These are phyloP conservation scores for Debaryomyces robertsiae DNA, from an alignment of 1,139 yeast species.

Conservation along the genomic window DNA sequence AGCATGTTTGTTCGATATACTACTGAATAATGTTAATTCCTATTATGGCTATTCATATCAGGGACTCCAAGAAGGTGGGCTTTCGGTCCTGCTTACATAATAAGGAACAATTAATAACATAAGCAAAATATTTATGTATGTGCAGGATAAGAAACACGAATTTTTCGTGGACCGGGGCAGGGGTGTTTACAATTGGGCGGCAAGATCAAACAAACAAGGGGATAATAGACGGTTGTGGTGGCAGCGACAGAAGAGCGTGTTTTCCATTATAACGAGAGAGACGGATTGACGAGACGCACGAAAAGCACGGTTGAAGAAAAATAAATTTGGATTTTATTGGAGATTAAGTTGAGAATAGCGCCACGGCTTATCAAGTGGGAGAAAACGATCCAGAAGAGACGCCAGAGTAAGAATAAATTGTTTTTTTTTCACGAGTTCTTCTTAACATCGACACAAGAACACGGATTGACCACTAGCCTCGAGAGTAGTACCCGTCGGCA, in stretches of 20 bases:
- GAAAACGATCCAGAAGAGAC: conserved; percentile 1
- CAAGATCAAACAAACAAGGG: conserved; percentile 7
- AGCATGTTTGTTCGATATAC: conserved; percentile 29
- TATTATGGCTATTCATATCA: background rate
- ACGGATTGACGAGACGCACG: conserved; percentile 2
- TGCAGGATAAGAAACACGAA: conserved; percentile 8
- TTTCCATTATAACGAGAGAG: conserved; percentile 1
- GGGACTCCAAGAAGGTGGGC: background rate
- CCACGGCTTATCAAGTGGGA: conserved; percentile 9
- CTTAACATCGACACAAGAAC: background rate
- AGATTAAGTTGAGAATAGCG: conserved; percentile 1
- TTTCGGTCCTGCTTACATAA: conserved; percentile 6
- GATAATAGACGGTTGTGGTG: background rate
- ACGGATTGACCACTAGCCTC: too few relatives aligned
- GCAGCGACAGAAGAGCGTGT: conserved; percentile 4
- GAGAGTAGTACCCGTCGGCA: conserved; percentile 3
- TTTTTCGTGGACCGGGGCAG: conserved; percentile 3
- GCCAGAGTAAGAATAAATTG: background rate
- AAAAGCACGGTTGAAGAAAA: conserved; percentile 5
- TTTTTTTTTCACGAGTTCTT: conserved; percentile 6
- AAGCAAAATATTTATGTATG: background rate
- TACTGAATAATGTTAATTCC: background rate
- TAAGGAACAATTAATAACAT: background rate
- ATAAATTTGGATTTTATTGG: conserved; percentile 4
- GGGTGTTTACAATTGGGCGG: conserved; percentile 4